These are phyloP conservation scores for Cylindrodendrum hubeiense DNA, from an alignment of 2,329 filamentous ascomycete genomes.

Conservation along the genomic window DNA sequence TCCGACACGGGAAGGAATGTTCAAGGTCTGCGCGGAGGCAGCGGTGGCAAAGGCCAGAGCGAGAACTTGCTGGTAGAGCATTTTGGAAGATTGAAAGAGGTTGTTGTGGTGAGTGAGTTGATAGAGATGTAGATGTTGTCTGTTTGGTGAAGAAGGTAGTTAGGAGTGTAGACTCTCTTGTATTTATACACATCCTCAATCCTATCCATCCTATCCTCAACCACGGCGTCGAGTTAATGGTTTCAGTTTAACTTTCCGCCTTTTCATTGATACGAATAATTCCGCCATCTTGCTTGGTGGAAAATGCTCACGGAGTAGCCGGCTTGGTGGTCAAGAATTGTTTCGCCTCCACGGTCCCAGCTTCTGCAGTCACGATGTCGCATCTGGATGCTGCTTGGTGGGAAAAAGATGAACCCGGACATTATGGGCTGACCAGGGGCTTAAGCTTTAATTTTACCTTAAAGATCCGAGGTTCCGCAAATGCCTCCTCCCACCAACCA, in stretches of 20 bases:
- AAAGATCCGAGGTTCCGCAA: not conserved
- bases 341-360: not conserved
- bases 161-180: not conserved
- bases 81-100: constrained; percentile 1
- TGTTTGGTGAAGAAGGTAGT: not conserved
- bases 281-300: not conserved
- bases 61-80: constrained; percentile 15
- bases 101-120: not conserved
- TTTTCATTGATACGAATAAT: not conserved
- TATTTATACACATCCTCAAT: not conserved
- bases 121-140: not conserved
- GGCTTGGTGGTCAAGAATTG: not conserved
- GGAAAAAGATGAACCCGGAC: not conserved
- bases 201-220: not conserved
- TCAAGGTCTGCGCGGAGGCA: constrained; percentile 15
- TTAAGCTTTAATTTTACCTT: not conserved
- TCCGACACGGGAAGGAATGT: constrained; percentile 16
- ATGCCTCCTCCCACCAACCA: not conserved
- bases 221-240: not conserved
- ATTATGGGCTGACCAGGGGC: not conserved
- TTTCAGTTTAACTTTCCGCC: not conserved
- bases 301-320: not conserved
- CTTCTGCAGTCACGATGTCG: not conserved
- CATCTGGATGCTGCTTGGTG: not conserved
- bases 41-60: constrained; percentile 13